Evolutionary conservation across 2,329 filamentous ascomycete genomes (phyloP).

Genomic region (Graphium sp.): DNA sequence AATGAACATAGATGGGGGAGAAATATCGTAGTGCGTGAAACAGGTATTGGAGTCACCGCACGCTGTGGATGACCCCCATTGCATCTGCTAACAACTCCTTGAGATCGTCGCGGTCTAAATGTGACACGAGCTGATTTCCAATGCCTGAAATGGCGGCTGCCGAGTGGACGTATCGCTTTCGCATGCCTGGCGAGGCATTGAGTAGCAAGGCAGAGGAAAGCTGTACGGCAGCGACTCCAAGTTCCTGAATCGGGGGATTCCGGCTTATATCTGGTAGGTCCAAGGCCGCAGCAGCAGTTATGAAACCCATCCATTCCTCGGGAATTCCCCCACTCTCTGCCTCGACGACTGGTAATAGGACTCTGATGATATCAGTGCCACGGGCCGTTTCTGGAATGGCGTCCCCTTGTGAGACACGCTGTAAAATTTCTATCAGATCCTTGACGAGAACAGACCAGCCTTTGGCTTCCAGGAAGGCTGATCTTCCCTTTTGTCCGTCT

Average conservation of each 20-base stretch:
- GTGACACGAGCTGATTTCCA: conserved; percentile 22
- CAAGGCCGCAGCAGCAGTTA: conserved; percentile 33
- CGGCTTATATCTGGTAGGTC: conserved; percentile 16
- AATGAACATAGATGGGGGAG: too few relatives aligned
- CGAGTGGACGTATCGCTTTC: conserved; percentile 32
- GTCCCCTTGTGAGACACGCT: conserved; percentile 10
- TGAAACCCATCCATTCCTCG: conserved; percentile 39
- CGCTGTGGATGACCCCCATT: conserved; percentile 12
- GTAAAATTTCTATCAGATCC: conserved; percentile 29
- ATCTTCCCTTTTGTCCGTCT: conserved; percentile 26
- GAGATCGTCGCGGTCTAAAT: too few relatives aligned
- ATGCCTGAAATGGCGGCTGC: conserved; percentile 30
- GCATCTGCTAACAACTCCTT: conserved; percentile 29
- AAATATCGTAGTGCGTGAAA: too few relatives aligned
- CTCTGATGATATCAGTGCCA: conserved; percentile 36
- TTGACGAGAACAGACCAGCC: conserved; percentile 35
- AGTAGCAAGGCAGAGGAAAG: conserved; percentile 34
- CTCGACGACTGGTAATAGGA: conserved; percentile 35
- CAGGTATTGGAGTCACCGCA: too few relatives aligned
- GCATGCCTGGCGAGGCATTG: conserved; percentile 25
- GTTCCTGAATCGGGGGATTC: conserved; percentile 21
- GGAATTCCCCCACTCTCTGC: conserved; percentile 21
- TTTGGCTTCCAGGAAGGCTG: conserved; percentile 27
- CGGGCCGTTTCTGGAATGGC: conserved; percentile 20
- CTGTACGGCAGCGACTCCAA: conserved; percentile 35